These are phyloP conservation scores for Coprinopsis marcescibilis DNA, from an alignment of 768 basidiomycete genomes.

Conservation along the genomic window DNA sequence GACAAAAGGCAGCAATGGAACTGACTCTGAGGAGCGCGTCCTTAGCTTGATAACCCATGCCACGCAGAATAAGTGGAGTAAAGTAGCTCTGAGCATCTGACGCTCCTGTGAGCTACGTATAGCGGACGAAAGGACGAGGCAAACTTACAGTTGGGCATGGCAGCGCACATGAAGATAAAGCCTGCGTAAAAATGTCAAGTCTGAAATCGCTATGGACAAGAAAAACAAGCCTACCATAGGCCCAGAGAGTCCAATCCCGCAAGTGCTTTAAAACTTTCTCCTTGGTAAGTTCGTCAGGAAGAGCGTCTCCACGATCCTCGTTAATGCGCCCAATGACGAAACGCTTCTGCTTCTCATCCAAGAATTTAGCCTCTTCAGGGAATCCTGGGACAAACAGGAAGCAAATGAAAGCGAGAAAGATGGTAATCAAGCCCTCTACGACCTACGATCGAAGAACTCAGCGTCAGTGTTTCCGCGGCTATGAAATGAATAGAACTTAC, in stretches of 20 bases:
- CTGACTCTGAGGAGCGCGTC: constrained; percentile 38
- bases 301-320: constrained; percentile 26
- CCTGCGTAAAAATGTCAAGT: too few species aligned
- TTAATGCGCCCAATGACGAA: constrained; percentile 25
- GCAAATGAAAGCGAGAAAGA: constrained; percentile 18
- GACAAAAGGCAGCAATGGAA: not conserved
- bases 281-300: constrained; percentile 23
- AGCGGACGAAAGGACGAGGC: too few species aligned
- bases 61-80: constrained; percentile 39
- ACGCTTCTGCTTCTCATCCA: constrained; percentile 23
- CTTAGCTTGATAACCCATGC: constrained; percentile 37
- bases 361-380: constrained; percentile 23
- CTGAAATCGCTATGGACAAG: too few species aligned
- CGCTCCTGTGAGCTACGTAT: too few species aligned
- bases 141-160: constrained; percentile 42
- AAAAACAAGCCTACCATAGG: too few species aligned
- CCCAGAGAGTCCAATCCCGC: constrained; percentile 30
- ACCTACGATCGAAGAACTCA: constrained; percentile 14
- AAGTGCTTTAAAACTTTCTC: constrained; percentile 23
- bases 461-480: too few species aligned
- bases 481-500: constrained; percentile 9
- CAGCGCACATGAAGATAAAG: constrained; percentile 39
- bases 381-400: constrained; percentile 21
- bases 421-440: constrained; percentile 22
- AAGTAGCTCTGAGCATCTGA: constrained; percentile 42